Evolutionary conservation across 139 green algal species (phyloP).

Genomic region (Asterochloris sp.): DNA sequence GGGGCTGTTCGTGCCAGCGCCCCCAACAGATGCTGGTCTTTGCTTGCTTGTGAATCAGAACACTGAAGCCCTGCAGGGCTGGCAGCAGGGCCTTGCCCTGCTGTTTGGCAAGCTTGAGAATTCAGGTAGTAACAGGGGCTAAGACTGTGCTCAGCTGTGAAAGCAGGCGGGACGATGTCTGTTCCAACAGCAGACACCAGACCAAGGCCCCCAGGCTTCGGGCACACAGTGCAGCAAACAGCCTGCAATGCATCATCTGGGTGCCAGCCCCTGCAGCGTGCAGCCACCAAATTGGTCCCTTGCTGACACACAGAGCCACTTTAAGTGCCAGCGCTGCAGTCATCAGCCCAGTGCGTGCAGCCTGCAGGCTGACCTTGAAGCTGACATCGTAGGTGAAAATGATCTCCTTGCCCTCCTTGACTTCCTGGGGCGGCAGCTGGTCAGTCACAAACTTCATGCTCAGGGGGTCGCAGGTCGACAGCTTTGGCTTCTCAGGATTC

Average conservation of each 20-base stretch:
- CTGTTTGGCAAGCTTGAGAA: too few species aligned
- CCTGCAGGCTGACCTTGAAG: constrained; percentile 61
- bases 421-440: constrained; percentile 65
- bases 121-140: too few species aligned
- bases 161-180: too few species aligned
- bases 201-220: neutral
- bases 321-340: neutral
- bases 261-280: neutral
- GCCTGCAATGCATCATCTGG: neutral
- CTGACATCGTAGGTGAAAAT: constrained; percentile 98
- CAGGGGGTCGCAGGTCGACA: constrained; percentile 88
- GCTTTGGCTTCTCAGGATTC: constrained; percentile 56
- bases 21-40: too few species aligned
- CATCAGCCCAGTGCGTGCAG: neutral
- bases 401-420: constrained; percentile 82
- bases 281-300: neutral
- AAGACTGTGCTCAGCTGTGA: too few species aligned
- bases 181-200: neutral
- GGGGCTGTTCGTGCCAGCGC: too few species aligned
- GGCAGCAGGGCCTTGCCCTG: too few species aligned
- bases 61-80: too few species aligned
- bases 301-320: neutral
- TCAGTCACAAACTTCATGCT: constrained; percentile 78
- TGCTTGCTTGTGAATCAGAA: too few species aligned
- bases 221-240: neutral